These are phyloP conservation scores for Talaromyces wortmannii DNA, from an alignment of 495 filamentous ascomycete species.

Conservation along the genomic window DNA sequence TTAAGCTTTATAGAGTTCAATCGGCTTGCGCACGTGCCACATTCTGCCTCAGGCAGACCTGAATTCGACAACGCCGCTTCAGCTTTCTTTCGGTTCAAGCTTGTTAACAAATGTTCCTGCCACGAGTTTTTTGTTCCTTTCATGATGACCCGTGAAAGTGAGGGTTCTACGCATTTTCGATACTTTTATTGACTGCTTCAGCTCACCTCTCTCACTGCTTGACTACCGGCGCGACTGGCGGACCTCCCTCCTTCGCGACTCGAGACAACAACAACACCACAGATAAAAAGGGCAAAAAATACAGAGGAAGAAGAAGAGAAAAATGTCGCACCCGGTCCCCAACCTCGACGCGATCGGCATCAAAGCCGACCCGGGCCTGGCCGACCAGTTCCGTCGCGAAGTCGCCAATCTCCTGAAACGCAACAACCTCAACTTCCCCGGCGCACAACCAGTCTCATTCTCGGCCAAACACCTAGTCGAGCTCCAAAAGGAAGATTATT, in stretches of 20 bases:
- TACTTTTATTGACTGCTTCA: neutral
- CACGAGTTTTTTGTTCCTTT: no score
- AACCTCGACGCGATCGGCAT: conserved; percentile 48
- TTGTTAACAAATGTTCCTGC: no score
- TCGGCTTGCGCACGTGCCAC: neutral
- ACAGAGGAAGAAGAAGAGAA: neutral
- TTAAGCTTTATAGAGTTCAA: neutral
- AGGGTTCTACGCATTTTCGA: no score
- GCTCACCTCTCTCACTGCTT: neutral
- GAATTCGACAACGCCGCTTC: neutral
- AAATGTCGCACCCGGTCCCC: conserved; percentile 40
- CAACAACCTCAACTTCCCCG: conserved; percentile 64
- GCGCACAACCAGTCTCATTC: conserved; percentile 93
- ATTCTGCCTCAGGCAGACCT: conserved; percentile 11
- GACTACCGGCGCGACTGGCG: neutral
- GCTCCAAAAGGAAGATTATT: conserved; percentile 78
- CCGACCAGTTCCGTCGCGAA: conserved; percentile 56
- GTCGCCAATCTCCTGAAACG: conserved; percentile 72
- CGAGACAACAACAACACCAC: neutral
- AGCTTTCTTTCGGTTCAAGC: neutral
- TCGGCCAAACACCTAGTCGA: conserved; percentile 68
- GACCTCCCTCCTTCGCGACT: neutral
- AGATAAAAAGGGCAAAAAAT: neutral
- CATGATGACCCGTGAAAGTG: no score
- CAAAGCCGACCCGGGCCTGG: conserved; percentile 51